These are phyloP conservation scores for Guadua angustifolia DNA, from an alignment of 176 grass and related monocot genomes.

Conservation along the genomic window DNA sequence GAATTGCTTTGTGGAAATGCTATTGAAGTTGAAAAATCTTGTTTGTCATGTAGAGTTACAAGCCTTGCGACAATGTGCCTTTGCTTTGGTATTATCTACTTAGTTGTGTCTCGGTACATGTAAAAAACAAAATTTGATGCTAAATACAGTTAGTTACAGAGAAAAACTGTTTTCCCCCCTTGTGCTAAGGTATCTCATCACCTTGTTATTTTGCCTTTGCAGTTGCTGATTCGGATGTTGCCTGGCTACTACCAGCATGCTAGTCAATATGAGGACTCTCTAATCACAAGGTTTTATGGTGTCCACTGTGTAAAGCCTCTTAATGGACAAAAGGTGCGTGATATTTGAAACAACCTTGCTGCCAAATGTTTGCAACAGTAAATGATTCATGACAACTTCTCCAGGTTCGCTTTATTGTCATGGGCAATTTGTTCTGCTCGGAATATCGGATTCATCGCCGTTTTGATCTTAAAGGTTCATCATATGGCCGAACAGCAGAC, in stretches of 20 bases:
- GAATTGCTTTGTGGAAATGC: background rate
- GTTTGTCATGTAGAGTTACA: background rate
- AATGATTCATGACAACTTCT: constrained; percentile 32
- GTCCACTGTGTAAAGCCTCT: constrained; percentile 84
- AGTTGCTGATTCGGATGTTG: constrained; percentile 78
- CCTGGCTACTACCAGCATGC: constrained; percentile 70
- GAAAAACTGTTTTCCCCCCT: background rate
- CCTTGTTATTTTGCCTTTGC: constrained; percentile 31
- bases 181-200: constrained; percentile 27
- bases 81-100: background rate
- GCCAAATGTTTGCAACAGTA: background rate
- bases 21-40: background rate
- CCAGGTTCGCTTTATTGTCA: constrained; percentile 94
- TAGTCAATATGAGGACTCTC: constrained; percentile 59
- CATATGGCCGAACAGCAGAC: constrained; percentile 81
- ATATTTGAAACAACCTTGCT: constrained; percentile 10
- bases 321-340: constrained; percentile 66
- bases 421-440: constrained; percentile 97
- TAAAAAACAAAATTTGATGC: background rate
- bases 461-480: constrained; percentile 98
- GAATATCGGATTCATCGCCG: constrained; percentile 90
- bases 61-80: background rate
- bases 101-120: background rate
- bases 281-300: constrained; percentile 81
- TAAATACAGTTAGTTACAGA: background rate